phyloP scores from a whole-genome alignment of 495 filamentous ascomycete species.

The Xylaria scruposa region DNA sequence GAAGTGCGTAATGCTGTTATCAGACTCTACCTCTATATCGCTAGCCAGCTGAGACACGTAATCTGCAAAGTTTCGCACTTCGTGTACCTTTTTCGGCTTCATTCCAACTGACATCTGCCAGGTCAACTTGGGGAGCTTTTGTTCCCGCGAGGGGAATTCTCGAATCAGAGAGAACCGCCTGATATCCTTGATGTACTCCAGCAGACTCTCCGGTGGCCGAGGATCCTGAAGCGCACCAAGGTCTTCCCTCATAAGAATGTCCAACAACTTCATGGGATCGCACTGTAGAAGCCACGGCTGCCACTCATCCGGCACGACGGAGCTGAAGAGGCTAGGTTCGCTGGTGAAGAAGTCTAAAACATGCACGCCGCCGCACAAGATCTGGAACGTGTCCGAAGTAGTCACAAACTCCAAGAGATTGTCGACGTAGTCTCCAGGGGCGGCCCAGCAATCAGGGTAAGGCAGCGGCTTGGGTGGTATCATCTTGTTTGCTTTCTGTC shows the following conservation, averaged over 20 bases:
- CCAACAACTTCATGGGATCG: slow-evolving; percentile 75
- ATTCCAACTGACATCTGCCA: slow-evolving; percentile 83
- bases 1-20: slow-evolving; percentile 77
- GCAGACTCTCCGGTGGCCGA: slow-evolving; percentile 69
- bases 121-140: slow-evolving; percentile 61
- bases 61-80: slow-evolving; percentile 72
- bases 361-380: slow-evolving; percentile 90
- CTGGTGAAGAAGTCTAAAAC: slow-evolving; percentile 96
- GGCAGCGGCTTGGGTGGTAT: slow-evolving; percentile 51
- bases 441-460: slow-evolving; percentile 51
- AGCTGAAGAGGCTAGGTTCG: slow-evolving; percentile 75
- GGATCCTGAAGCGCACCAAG: slow-evolving; percentile 53
- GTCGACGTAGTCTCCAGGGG: slow-evolving; percentile 73
- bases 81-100: slow-evolving; percentile 95
- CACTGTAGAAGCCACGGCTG: slow-evolving; percentile 72
- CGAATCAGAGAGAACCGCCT: slow-evolving; percentile 72
- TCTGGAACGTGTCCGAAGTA: slow-evolving; percentile 78
- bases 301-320: slow-evolving; percentile 80
- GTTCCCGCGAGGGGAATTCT: slow-evolving; percentile 55
- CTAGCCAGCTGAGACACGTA: slow-evolving; percentile 63
- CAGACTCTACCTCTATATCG: slow-evolving; percentile 49
- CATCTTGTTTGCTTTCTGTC: slow-evolving; percentile 32
- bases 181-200: slow-evolving; percentile 77
- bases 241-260: slow-evolving; percentile 79
- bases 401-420: slow-evolving; percentile 78